Evolutionary conservation across 1,139 yeast genomes (phyloP).

Genomic region (Yamadazyma sp.): DNA sequence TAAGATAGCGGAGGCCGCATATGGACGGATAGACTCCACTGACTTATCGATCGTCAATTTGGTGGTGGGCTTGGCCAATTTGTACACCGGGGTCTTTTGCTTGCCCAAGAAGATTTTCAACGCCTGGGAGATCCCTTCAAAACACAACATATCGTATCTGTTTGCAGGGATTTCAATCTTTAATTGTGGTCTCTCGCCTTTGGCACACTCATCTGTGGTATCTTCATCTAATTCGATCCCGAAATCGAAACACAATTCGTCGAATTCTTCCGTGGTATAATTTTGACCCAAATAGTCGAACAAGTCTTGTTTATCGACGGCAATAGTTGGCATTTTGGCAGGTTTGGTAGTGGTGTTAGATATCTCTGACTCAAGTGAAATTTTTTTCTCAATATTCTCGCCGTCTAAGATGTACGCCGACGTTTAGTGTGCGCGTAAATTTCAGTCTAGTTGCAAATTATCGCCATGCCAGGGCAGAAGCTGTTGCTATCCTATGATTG

Average conservation of each 20-base stretch:
- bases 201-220: slow-evolving; percentile 74
- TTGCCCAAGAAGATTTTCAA: slow-evolving; percentile 86
- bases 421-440: neutral
- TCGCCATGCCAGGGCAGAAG: no score
- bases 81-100: slow-evolving; percentile 63
- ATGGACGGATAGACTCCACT: slow-evolving; percentile 78
- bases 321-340: slow-evolving; percentile 82
- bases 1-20: slow-evolving; percentile 90
- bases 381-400: neutral
- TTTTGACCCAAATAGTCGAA: slow-evolving; percentile 76
- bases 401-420: slow-evolving; percentile 2
- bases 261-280: slow-evolving; percentile 90
- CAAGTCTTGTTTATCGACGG: slow-evolving; percentile 92
- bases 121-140: slow-evolving; percentile 96
- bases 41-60: slow-evolving; percentile 74
- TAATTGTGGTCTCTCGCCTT: slow-evolving; percentile 88
- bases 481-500: no score
- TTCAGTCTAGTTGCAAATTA: neutral
- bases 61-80: slow-evolving; percentile 57
- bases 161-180: slow-evolving; percentile 98
- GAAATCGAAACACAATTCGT: slow-evolving; percentile 94
- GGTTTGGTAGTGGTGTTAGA: slow-evolving; percentile 1
- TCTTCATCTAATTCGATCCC: slow-evolving; percentile 98
- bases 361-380: neutral
- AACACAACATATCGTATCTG: slow-evolving; percentile 96